Evolutionary conservation across 2,329 filamentous ascomycete genomes (phyloP).

Genomic region (Aspergillus carbonarius): DNA sequence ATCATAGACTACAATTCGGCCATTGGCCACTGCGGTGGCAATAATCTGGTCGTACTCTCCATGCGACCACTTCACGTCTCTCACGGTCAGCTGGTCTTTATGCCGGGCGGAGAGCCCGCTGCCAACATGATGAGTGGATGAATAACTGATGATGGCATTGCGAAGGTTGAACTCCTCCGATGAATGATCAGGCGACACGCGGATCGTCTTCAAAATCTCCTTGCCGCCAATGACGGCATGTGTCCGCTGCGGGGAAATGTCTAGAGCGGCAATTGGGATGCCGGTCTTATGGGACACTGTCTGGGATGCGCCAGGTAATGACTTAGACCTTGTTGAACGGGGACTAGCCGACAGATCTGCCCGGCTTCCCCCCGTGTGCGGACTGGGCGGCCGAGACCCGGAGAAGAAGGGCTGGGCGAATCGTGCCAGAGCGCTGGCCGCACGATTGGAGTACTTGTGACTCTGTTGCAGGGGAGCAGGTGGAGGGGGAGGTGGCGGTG

Average conservation of each 20-base stretch:
- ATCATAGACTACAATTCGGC: conserved; percentile 65
- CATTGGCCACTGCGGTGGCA: conserved; percentile 64
- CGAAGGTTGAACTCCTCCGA: conserved; percentile 65
- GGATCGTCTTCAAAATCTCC: conserved; percentile 66
- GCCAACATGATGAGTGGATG: conserved; percentile 51
- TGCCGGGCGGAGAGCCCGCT: conserved; percentile 49
- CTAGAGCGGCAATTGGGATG: conserved; percentile 61
- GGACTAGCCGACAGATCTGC: conserved; percentile 27
- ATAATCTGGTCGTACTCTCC: conserved; percentile 60
- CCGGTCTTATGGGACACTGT: conserved; percentile 64
- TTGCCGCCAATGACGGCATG: conserved; percentile 65
- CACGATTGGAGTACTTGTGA: conserved; percentile 45
- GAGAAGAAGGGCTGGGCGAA: conserved; percentile 57
- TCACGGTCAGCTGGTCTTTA: conserved; percentile 61
- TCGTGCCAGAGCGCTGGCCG: conserved; percentile 50
- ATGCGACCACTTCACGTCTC: conserved; percentile 68
- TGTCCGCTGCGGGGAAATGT: conserved; percentile 62
- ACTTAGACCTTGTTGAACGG: conserved; percentile 38
- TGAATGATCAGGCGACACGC: conserved; percentile 56
- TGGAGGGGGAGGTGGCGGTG: conserved; percentile 37
- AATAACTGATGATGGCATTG: conserved; percentile 59
- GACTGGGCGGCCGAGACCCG: conserved; percentile 54
- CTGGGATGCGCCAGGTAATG: conserved; percentile 50
- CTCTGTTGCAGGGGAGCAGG: conserved; percentile 36
- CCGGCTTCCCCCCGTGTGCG: conserved; percentile 43